Evolutionary conservation across 192 early-diverging fungal species (phyloP), one percentile per base, ranked within the genome.

Genomic region (Chytriomyces sp.): DNA sequence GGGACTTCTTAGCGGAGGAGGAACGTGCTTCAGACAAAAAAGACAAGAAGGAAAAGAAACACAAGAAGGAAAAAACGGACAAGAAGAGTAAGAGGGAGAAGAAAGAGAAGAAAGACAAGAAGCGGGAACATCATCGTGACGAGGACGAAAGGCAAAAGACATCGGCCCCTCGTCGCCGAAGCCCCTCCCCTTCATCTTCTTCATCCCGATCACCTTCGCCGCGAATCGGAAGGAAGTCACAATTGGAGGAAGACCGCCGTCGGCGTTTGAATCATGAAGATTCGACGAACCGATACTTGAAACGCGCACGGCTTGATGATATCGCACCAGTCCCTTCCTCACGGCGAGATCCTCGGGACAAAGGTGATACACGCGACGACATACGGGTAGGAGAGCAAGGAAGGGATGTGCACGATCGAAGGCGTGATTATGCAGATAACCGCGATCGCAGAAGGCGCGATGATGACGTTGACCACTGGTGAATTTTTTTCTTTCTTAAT

Each of bases 41-140:
- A 39, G 59, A 52, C 40, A 53, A 52, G 36, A 41, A 33, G 59
- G 34, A 41, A 26, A 41, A 33, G 59, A 34, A 41, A 26, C 73
- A 76, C 66, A 70, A 79, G 60, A 75, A 77, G 49, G 71, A 70
- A 44, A 77, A 80, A 62, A 53, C 75, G 44, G 44, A 74, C 12
- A 82, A 82, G 64, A 67, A 77, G 70, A 64, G 65, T 52, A 80
- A 80, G 44, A 28, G 70, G 5, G 55, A 70, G 59, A 64, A 44
- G 34, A 39, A 59, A 26, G 39, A 26, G 30, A 66, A 55, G 39
- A 37, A 58, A 39, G 34, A 79, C 14, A 63, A 66, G 34, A 54
- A 61, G 49, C 17, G 49, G 28, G 59, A 53, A 34, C 76, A n/a
- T n/a, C n/a, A n/a, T n/a, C n/a, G n/a, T n/a, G n/a, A 73, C 2